These are phyloP conservation scores for Paramecium caudatum DNA, from an alignment of 73 alveolate genomes.

Conservation along the genomic window DNA sequence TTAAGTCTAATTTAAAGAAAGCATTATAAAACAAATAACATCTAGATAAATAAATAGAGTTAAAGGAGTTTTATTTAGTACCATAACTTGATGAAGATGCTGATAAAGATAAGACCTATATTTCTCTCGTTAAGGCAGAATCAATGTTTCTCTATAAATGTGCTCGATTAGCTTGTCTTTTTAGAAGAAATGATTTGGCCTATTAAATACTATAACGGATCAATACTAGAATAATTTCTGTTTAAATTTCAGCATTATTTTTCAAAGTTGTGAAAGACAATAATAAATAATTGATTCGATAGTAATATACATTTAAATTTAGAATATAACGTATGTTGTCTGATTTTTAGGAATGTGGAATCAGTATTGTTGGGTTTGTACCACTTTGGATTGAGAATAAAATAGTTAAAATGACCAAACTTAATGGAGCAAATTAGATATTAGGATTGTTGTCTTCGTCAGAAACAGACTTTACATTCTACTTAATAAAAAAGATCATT, in stretches of 20 bases:
- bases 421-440: slow-evolving; percentile 22
- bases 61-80: slow-evolving; percentile 35
- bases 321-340: slow-evolving; percentile 21
- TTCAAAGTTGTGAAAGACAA: background rate
- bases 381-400: slow-evolving; percentile 33
- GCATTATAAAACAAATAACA: slow-evolving; percentile 6
- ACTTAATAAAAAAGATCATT: slow-evolving; percentile 47
- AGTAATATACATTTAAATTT: background rate
- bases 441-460: background rate
- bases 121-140: background rate
- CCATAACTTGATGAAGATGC: slow-evolving; percentile 22
- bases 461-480: slow-evolving; percentile 65
- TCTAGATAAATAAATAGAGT: slow-evolving; percentile 5
- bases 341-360: slow-evolving; percentile 65
- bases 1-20: slow-evolving; percentile 36
- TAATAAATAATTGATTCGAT: background rate
- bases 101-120: slow-evolving; percentile 20
- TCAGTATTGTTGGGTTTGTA: background rate
- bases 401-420: slow-evolving; percentile 11
- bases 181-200: slow-evolving; percentile 24
- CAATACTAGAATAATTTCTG: slow-evolving; percentile 8
- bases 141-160: slow-evolving; percentile 54
- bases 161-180: slow-evolving; percentile 20
- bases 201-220: background rate
- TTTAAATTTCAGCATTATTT: slow-evolving; percentile 7